Percentiles rank a stretch among this genome's conserved stretches.
Conservation (phyloP, 139 green algal species). For the Micromonas pusilla region DNA sequence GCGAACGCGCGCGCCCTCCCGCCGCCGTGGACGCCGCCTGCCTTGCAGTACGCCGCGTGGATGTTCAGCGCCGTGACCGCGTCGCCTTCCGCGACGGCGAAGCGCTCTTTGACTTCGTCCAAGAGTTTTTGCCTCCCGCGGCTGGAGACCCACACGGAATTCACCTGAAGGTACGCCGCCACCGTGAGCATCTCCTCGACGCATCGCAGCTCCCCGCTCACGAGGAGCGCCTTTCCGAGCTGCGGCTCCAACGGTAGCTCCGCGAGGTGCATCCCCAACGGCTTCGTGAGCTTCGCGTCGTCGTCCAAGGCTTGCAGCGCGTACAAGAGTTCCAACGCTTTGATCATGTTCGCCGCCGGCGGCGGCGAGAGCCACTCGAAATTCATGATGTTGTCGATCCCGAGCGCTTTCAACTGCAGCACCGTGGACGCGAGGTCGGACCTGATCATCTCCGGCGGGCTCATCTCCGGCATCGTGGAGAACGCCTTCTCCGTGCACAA, state of each 20-base stretch:
- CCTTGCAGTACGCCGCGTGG: conserved; percentile 54
- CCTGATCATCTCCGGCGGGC: conserved; percentile 93
- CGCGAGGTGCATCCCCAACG: conserved; percentile 29
- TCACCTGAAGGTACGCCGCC: conserved; percentile 49
- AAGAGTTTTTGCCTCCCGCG: conserved; percentile 30
- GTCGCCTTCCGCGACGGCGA: conserved; percentile 56
- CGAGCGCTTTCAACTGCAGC: conserved; percentile 89
- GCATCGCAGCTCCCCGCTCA: conserved; percentile 50
- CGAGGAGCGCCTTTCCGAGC: conserved; percentile 57
- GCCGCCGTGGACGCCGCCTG: not conserved
- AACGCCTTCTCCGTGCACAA: conserved; percentile 31
- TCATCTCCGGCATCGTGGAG: conserved; percentile 88
- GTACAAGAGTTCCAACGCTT: conserved; percentile 78
- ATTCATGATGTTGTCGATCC: conserved; percentile 77
- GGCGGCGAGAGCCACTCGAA: conserved; percentile 91
- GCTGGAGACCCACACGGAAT: conserved; percentile 21
- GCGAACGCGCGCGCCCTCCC: conserved; percentile 14
- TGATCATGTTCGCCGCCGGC: conserved; percentile 67
- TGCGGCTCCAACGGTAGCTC: conserved; percentile 56
- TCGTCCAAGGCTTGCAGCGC: conserved; percentile 77
- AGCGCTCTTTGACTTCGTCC: conserved; percentile 51
- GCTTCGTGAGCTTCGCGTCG: conserved; percentile 50
- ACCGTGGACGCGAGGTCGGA: conserved; percentile 95
- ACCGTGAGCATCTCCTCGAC: conserved; percentile 59
- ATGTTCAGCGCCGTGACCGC: conserved; percentile 52